Conservation (phyloP, 345 rosid genomes). For the Excoecaria agallocha region DNA sequence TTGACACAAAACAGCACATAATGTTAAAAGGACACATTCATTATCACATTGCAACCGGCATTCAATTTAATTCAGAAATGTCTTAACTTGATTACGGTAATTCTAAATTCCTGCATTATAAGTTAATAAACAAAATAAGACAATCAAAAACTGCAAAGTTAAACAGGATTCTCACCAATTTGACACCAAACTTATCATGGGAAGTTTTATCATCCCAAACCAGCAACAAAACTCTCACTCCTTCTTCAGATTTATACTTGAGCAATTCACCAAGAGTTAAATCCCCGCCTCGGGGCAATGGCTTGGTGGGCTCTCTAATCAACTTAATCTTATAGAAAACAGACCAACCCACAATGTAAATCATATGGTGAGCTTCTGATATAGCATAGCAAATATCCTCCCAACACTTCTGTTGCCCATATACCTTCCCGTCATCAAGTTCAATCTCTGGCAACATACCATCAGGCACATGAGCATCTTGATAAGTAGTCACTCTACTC, state of each 20-base stretch:
- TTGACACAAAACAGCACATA: background rate
- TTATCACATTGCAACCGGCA: background rate
- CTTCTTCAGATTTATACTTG: constrained; percentile 90
- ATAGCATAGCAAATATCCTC: constrained; percentile 89
- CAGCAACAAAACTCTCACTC: constrained; percentile 79
- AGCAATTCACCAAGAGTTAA: constrained; percentile 85
- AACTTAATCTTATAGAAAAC: constrained; percentile 75
- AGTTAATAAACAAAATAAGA: background rate
- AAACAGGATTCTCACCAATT: constrained; percentile 44
- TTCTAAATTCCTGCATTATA: background rate
- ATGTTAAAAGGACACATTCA: background rate
- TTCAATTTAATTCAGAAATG: background rate
- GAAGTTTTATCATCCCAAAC: constrained; percentile 97
- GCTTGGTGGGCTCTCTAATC: constrained; percentile 66
- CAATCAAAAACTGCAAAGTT: background rate
- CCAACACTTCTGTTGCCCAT: constrained; percentile 65
- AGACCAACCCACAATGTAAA: constrained; percentile 92
- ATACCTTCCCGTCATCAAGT: constrained; percentile 48
- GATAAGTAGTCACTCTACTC: constrained; percentile 59
- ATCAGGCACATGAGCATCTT: constrained; percentile 77
- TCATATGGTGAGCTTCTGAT: constrained; percentile 90
- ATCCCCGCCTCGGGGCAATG: constrained; percentile 65
- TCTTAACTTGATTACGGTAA: background rate
- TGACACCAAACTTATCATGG: constrained; percentile 57
- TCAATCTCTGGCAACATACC: constrained; percentile 42